Evolutionary conservation across 495 filamentous ascomycete species (phyloP), one percentile per base, ranked within the genome.

Genomic region (Penicillium steckii): DNA sequence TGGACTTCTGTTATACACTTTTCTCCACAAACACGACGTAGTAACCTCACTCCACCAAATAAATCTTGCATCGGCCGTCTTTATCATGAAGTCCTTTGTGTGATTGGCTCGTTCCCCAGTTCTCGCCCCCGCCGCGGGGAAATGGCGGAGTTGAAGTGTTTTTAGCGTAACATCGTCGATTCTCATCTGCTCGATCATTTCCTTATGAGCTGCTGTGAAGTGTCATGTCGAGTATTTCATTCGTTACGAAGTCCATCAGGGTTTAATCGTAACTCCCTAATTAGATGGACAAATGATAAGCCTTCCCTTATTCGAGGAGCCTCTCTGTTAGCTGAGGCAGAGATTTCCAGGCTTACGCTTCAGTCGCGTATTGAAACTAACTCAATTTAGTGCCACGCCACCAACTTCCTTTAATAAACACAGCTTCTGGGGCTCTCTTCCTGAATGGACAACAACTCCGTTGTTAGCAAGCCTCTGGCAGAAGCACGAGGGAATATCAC

Each of bases 141-240:
- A 53, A 53, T 57, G 45, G 46, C 50, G 55, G 55, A 53, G 38
- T 15, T 17, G 23, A 25, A 8, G n/a, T 38, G 35, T 8, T 15
- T n/a, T 38, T 38, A 15, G 35, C 35, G 35, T 38, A 17, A 15
- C 35, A 38, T 38, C 35, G 35, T 38, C 35, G 4, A 15, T 18
- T 38, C 18, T 38, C 15, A 15, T 38, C 35, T 38, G 15, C n/a
- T 19, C 2, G 35, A 5, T 15, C 35, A 17, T 38, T 38, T 32
- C 29, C n/a, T 32, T 32, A 32, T 32, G 29, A 9, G 10, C n/a
- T 13, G n/a, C 29, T n/a, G 10, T 8, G 8, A 32, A 32, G 29
- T 32, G 10, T 8, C 29, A n/a, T 32, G 10, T 32, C 29, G 5
- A 9, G n/a, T 13, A 13, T 32, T 32, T 13, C 9, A 32, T n/a